Evolutionary conservation across 805 yeast genomes (phyloP), one percentile per base, ranked within the genome.

Genomic region (Wickerhamiella azymoides): DNA sequence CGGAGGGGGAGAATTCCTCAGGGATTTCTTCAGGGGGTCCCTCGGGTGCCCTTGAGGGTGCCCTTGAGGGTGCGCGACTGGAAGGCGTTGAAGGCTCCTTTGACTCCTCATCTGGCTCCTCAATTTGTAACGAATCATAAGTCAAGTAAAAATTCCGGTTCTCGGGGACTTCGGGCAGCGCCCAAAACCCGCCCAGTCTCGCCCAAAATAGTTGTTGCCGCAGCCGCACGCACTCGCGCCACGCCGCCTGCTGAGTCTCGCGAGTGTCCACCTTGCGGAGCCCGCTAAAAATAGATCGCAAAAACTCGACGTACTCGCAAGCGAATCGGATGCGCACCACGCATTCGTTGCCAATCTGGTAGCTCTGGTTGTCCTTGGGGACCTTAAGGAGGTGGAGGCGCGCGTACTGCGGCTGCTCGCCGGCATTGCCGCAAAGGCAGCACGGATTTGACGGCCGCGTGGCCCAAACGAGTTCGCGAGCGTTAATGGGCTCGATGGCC

Each of bases 191-290:
- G 5, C 96, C 96, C 18, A 80, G 61, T 51, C 84, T 77, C 8
- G 93, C 70, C 89, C 94, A 89, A 63, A 80, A 84, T 52, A 88
- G 68, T 57, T 80, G 79, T 36, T 75, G 73, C 45, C 94, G 73
- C 17, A 84, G 67, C 54, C 77, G 72, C 33, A 73, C 64, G 30
- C 79, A 60, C 54, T 78, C 83, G 26, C 71, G 63, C 82, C 94
- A 88, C 9, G 76, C 74, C 48, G 72, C 68, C 47, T 64, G 67
- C 26, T 49, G 52, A 16, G 55, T 53, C 32, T 55, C 58, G 37
- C 65, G 70, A 38, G 66, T 65, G 39, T 71, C 72, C 37, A 79
- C 59, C 57, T 77, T 74, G 74, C 84, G 80, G 10, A 79, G 68
- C 3, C 74, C 73, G 41, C 70, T 66, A 48, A 71, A 69, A 36